Evolutionary conservation across 2,329 filamentous ascomycete genomes (phyloP).

Genomic region (Penicillium sp.): DNA sequence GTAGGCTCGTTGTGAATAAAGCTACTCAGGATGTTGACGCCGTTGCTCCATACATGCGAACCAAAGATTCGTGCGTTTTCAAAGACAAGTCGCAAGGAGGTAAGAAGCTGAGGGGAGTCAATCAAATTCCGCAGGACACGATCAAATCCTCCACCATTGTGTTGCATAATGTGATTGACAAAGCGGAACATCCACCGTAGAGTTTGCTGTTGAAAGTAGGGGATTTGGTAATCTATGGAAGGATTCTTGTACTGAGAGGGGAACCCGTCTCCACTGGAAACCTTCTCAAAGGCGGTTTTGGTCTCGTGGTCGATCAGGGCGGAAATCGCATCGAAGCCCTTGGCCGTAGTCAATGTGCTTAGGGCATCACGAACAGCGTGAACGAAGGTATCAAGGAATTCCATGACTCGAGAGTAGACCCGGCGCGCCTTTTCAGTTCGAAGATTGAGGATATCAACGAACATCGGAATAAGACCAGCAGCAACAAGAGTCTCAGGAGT

Average conservation of each 20-base stretch:
- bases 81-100: constrained; percentile 76
- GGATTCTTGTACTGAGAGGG: constrained; percentile 71
- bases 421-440: constrained; percentile 79
- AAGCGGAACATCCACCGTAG: constrained; percentile 95
- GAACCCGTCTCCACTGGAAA: constrained; percentile 71
- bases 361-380: constrained; percentile 84
- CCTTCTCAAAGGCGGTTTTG: constrained; percentile 64
- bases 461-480: constrained; percentile 83
- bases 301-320: constrained; percentile 81
- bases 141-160: constrained; percentile 82
- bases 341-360: constrained; percentile 74
- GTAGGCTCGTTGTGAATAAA: constrained; percentile 99
- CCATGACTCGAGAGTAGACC: constrained; percentile 78
- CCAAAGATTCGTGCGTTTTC: constrained; percentile 78
- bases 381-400: constrained; percentile 84
- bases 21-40: constrained; percentile 85
- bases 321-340: constrained; percentile 87
- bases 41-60: constrained; percentile 92
- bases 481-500: constrained; percentile 82
- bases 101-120: constrained; percentile 82
- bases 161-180: constrained; percentile 88
- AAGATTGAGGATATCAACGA: constrained; percentile 84
- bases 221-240: constrained; percentile 88
- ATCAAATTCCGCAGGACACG: constrained; percentile 88
- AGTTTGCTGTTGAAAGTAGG: constrained; percentile 89